These are phyloP conservation scores for Umbilicaria muhlenbergii DNA, from an alignment of 495 filamentous ascomycete species.

Conservation along the genomic window DNA sequence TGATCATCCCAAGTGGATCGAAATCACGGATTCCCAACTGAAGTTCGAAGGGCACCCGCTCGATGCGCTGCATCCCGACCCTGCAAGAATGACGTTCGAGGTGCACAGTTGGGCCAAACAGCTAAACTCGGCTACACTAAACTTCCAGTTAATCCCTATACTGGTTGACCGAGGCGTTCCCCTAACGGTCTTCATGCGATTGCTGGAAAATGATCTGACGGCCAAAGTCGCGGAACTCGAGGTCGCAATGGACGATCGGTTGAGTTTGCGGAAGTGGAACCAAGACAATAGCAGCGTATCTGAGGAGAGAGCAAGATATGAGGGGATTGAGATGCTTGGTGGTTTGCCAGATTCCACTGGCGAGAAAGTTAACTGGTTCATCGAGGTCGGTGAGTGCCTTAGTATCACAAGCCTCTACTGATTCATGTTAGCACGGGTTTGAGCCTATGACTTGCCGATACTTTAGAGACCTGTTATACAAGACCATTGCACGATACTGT, in stretches of 20 bases:
- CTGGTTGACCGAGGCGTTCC: conserved; percentile 49
- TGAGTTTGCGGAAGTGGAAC: conserved; percentile 41
- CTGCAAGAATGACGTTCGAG: conserved; percentile 54
- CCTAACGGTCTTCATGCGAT: conserved; percentile 27
- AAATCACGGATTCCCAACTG: conserved; percentile 60
- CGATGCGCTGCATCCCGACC: conserved; percentile 27
- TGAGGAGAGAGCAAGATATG: conserved; percentile 8
- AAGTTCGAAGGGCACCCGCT: conserved; percentile 54
- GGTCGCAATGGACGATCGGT: conserved; percentile 31
- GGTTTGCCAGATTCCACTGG: conserved; percentile 34
- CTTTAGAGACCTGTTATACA: conserved; percentile 39
- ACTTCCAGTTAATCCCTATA: conserved; percentile 65
- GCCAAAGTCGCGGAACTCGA: conserved; percentile 44
- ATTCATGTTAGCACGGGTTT: conserved; percentile 37
- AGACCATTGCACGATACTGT: conserved; percentile 38
- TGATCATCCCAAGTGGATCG: conserved; percentile 45
- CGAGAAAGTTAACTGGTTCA: conserved; percentile 37
- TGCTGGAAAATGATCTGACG: conserved; percentile 43
- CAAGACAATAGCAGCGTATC: conserved; percentile 16
- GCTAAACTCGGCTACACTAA: conserved; percentile 48
- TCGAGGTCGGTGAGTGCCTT: conserved; percentile 26
- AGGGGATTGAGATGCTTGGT: conserved; percentile 26
- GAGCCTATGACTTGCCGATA: conserved; percentile 39
- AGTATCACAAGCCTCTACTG: neutral
- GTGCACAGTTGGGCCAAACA: conserved; percentile 47